Evolutionary conservation across 192 early-diverging fungal species (phyloP).

Genomic region (Mortierella antarctica): DNA sequence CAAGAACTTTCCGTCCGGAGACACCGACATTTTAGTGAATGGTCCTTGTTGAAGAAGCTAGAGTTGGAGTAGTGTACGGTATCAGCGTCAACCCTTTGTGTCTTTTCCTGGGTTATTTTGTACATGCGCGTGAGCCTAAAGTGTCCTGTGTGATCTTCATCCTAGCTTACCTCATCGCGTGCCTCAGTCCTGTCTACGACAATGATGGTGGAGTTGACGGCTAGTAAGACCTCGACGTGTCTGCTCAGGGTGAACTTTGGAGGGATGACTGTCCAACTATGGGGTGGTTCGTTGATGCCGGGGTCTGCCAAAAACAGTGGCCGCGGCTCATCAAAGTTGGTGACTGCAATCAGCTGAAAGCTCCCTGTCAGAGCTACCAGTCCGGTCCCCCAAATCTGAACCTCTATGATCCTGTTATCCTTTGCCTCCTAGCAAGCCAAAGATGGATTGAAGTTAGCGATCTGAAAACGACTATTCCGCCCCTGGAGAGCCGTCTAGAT

Average conservation of each 20-base stretch:
- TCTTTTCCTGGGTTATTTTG: too few species aligned
- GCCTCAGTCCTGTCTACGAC: slow-evolving; percentile 81
- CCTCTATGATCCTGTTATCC: slow-evolving; percentile 84
- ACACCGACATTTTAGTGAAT: slow-evolving; percentile 87
- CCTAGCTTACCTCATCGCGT: slow-evolving; percentile 77
- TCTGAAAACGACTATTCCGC: background rate
- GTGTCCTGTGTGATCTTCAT: too few species aligned
- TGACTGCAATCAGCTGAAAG: slow-evolving; percentile 83
- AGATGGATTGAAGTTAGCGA: background rate
- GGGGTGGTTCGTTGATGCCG: slow-evolving; percentile 70
- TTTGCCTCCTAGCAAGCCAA: slow-evolving; percentile 74
- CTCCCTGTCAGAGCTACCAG: slow-evolving; percentile 92
- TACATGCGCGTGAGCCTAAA: too few species aligned
- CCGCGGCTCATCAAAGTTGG: slow-evolving; percentile 87
- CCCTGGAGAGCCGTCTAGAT: too few species aligned
- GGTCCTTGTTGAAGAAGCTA: slow-evolving; percentile 90
- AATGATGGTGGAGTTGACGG: slow-evolving; percentile 81
- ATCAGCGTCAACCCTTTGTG: background rate
- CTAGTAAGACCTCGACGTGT: slow-evolving; percentile 91
- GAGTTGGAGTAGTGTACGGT: too few species aligned
- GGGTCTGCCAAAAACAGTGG: slow-evolving; percentile 81
- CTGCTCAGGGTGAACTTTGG: slow-evolving; percentile 88
- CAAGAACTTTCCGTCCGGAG: slow-evolving; percentile 94
- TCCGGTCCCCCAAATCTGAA: slow-evolving; percentile 91
- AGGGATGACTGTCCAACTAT: slow-evolving; percentile 90